Evolutionary conservation across 192 early-diverging fungal genomes (phyloP).

Genomic region (Coemansia sp.): DNA sequence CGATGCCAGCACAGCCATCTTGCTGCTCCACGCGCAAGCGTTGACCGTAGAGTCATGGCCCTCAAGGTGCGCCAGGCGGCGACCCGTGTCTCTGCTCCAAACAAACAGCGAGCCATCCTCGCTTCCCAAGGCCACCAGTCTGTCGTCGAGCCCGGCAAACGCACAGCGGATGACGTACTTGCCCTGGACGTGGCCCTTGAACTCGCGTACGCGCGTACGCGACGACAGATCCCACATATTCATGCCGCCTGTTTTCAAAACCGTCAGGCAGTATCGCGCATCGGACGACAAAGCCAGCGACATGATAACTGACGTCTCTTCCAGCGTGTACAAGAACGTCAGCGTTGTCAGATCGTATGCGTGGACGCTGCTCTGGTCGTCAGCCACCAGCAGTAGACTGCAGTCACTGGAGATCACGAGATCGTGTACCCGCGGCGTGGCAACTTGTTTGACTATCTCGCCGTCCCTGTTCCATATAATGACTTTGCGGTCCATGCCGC

Average conservation of each 20-base stretch:
- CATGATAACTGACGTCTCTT: constrained; percentile 58
- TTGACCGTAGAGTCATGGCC: constrained; percentile 48
- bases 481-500: constrained; percentile 72
- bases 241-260: constrained; percentile 64
- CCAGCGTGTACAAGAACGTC: constrained; percentile 49
- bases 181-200: constrained; percentile 74
- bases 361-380: constrained; percentile 47
- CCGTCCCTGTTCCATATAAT: constrained; percentile 53
- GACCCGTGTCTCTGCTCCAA: constrained; percentile 50
- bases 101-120: constrained; percentile 63
- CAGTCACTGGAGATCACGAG: constrained; percentile 38
- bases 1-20: constrained; percentile 38
- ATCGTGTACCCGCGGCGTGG: constrained; percentile 54
- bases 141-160: constrained; percentile 83
- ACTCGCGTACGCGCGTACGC: constrained; percentile 70
- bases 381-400: constrained; percentile 47
- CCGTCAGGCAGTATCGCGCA: constrained; percentile 57
- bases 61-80: constrained; percentile 33
- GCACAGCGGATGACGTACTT: constrained; percentile 88
- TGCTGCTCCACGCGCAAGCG: constrained; percentile 43
- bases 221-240: constrained; percentile 87
- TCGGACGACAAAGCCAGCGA: constrained; percentile 69
- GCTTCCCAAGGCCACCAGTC: constrained; percentile 90
- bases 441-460: constrained; percentile 39
- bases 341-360: constrained; percentile 51